A percentile compares a stretch with the other conserved stretches of the same genome.
These are phyloP conservation scores for Kluyveromyces marxianus DNA, from an alignment of 1,139 yeast species.

Conservation along the genomic window DNA sequence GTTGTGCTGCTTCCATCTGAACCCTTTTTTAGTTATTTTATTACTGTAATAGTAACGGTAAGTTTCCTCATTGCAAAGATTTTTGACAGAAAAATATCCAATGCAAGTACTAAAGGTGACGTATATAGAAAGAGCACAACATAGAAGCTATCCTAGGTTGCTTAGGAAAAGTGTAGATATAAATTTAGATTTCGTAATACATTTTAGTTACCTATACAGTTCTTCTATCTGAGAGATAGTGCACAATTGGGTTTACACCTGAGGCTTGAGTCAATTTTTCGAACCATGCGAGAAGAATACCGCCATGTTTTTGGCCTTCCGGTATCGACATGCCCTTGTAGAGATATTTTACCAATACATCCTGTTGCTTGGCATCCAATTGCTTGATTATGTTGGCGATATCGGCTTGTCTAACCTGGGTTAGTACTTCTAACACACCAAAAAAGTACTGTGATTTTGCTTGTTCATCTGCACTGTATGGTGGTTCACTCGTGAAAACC, in stretches of 20 bases:
- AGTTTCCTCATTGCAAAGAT: too few species aligned
- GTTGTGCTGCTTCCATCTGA: too few species aligned
- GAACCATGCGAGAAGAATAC: conserved; percentile 80
- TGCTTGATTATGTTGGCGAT: conserved; percentile 52
- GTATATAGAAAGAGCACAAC: too few species aligned
- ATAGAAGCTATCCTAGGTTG: too few species aligned
- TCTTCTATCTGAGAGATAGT: conserved; percentile 80
- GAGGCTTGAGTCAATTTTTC: conserved; percentile 79
- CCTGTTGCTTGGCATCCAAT: conserved; percentile 60
- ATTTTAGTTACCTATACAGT: conserved; percentile 41
- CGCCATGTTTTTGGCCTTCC: conserved; percentile 81
- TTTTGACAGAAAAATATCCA: too few species aligned
- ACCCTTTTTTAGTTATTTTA: too few species aligned
- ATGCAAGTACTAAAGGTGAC: too few species aligned
- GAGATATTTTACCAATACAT: conserved; percentile 72
- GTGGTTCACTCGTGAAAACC: conserved; percentile 62
- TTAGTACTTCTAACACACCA: conserved; percentile 67
- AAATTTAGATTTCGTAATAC: not conserved
- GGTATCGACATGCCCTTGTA: conserved; percentile 78
- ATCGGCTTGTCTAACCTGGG: conserved; percentile 68
- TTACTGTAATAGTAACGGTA: too few species aligned
- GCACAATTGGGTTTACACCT: conserved; percentile 84
- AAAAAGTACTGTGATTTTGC: conserved; percentile 36
- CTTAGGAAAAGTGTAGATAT: too few species aligned
- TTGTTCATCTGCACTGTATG: conserved; percentile 64